Conservation (phyloP, 208 protist genomes). For the Vickermania ingenoplastis region DNA sequence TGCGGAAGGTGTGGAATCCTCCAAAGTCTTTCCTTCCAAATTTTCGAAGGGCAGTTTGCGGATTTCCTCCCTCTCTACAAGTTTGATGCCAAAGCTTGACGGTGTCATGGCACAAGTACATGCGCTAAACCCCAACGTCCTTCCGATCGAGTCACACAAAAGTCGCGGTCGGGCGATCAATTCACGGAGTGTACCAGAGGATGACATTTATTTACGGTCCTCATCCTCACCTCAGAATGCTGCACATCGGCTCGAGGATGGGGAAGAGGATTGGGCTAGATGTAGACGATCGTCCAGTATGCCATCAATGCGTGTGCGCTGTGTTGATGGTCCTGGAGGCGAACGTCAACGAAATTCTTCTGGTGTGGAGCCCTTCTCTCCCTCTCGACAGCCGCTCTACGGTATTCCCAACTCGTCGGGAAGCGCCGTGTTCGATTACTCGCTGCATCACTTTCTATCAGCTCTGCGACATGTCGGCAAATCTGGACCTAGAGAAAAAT, state of each 20-base stretch:
- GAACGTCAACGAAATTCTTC: not conserved
- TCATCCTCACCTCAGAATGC: not conserved
- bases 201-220: no score
- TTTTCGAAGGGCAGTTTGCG: slow-evolving; percentile 43
- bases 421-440: slow-evolving; percentile 60
- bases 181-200: not conserved
- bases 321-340: not conserved
- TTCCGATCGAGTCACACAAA: not conserved
- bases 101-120: slow-evolving; percentile 59
- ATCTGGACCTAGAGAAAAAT: not conserved
- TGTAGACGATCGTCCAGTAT: not conserved
- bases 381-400: not conserved
- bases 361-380: not conserved
- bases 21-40: slow-evolving; percentile 26
- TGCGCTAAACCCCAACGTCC: slow-evolving; percentile 17
- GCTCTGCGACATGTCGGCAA: slow-evolving; percentile 11
- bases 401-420: slow-evolving; percentile 56
- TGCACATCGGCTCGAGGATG: not conserved
- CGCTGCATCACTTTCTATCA: slow-evolving; percentile 47
- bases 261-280: not conserved
- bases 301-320: not conserved
- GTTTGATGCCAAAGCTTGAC: slow-evolving; percentile 60
- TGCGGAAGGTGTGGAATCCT: slow-evolving; percentile 45
- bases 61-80: slow-evolving; percentile 23
- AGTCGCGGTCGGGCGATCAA: not conserved